phyloP scores from a whole-genome alignment of 108 stramenopile genomes.

The Nitzschia sp. region DNA sequence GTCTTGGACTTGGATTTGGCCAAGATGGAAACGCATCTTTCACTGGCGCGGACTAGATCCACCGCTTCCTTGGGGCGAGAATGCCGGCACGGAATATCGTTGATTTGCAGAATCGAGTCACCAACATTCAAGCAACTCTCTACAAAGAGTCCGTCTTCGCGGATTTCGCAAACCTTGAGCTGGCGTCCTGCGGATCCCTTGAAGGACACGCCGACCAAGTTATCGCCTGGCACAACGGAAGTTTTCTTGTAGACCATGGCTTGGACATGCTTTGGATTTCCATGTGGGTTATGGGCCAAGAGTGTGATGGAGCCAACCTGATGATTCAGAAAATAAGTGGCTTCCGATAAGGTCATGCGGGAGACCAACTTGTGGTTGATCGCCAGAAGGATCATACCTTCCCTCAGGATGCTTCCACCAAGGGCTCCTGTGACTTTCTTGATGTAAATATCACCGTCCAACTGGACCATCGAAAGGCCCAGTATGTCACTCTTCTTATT shows the following conservation, averaged over 20 bases:
- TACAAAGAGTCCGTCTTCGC: conserved; percentile 11
- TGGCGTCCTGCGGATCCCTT: conserved; percentile 18
- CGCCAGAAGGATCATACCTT: conserved; percentile 5
- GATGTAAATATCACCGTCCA: conserved; percentile 10
- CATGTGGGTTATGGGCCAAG: conserved; percentile 19
- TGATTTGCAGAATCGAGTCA: conserved; percentile 4
- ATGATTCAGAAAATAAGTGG: background rate
- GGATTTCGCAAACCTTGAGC: conserved; percentile 7
- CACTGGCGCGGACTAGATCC: conserved; percentile 4
- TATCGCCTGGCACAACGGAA: background rate
- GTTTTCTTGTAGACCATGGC: conserved; percentile 22
- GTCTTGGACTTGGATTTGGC: conserved; percentile 10
- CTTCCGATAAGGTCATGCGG: conserved; percentile 3
- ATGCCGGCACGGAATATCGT: background rate
- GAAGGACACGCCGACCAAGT: conserved; percentile 18
- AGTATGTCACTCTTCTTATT: background rate
- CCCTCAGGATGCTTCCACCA: background rate
- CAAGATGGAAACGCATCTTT: background rate
- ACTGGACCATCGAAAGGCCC: background rate
- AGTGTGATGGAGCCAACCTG: background rate
- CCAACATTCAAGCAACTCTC: conserved; percentile 21
- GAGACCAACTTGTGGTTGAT: background rate
- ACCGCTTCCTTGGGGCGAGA: conserved; percentile 14
- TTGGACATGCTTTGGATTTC: conserved; percentile 18
- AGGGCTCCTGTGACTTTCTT: conserved; percentile 13